Evolutionary conservation across 805 yeast species (phyloP), one percentile per base, ranked within the genome.

Genomic region (Yarrowia sp.): DNA sequence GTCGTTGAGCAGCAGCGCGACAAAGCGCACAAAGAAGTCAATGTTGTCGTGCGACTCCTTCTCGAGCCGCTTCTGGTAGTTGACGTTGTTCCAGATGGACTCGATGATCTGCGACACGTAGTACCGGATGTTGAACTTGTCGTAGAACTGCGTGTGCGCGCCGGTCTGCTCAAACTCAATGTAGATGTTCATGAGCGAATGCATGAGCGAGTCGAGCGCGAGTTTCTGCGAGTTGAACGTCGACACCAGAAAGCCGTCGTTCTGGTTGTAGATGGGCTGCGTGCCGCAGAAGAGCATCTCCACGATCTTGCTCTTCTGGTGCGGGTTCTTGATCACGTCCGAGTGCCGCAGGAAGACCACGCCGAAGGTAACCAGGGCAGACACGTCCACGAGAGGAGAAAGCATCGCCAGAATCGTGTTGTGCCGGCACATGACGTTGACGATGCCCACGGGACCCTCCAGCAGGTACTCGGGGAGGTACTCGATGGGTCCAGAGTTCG

Each of bases 91-190:
- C 96, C 97, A 94, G 61, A 94, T 76, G 67, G 85, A 85, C 71
- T 90, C 93, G 68, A 94, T 76, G 32, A 94, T 87, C 49, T 82
- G 82, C 0, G 97, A 87, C 27, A 94, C 89, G 71, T 90, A 87
- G 73, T 85, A 93, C 72, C 99, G 82, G 44, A 90, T 83, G 72
- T 90, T 92, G 76, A 94, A 94, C 74, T 94, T 94, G 73, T 94
- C 99, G 73, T 93, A 93, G 71, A 93, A 94, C 74, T 94, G 98
- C 0, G 96, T 85, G 7, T 93, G 86, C 1, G 97, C 87, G 9
- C 99, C 99, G 0, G 99, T 94, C 69, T 89, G 91, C 72, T 94
- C 99, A 56, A 93, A 92, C 80, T 89, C 90, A 33, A 94, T 96
- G 72, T 93, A 94, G 65, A 91, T 88, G 68, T 90, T 96, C 74